A percentile compares a stretch with the other conserved stretches of the same genome.
phyloP scores from a whole-genome alignment of 2,329 filamentous ascomycete genomes.

The Claviceps sorghi region DNA sequence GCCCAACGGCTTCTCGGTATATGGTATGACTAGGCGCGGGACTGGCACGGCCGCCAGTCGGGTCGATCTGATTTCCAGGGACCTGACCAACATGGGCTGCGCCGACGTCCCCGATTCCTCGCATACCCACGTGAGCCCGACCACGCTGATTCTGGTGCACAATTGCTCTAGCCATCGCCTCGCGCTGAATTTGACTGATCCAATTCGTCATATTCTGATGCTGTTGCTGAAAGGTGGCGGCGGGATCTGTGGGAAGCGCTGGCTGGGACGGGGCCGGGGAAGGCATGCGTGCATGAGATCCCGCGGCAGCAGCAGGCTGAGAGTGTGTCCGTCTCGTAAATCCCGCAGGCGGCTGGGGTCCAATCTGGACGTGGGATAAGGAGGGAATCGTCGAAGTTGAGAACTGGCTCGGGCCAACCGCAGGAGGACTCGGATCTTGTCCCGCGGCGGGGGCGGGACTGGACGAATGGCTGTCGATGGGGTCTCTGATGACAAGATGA shows the following conservation, averaged over 20 bases:
- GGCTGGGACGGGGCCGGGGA: conserved; percentile 13
- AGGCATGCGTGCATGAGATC: conserved; percentile 17
- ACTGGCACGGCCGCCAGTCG: conserved; percentile 13
- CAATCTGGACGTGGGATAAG: conserved; percentile 8
- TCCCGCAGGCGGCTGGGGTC: conserved; percentile 15
- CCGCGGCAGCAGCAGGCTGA: conserved; percentile 13
- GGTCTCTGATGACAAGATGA: conserved; percentile 36
- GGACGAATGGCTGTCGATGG: conserved; percentile 15
- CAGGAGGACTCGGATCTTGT: conserved; percentile 16
- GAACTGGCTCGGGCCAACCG: conserved; percentile 1
- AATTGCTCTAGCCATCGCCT: conserved; percentile 27
- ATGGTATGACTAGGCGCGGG: conserved; percentile 14
- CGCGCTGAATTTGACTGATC: conserved; percentile 32
- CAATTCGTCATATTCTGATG: conserved; percentile 30
- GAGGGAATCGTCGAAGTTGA: conserved; percentile 4
- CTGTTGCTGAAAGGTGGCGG: conserved; percentile 21
- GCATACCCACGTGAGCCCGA: conserved; percentile 25
- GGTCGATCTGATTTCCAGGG: conserved; percentile 10
- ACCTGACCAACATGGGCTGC: conserved; percentile 8
- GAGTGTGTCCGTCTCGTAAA: conserved; percentile 17
- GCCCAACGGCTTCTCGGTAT: conserved; percentile 19
- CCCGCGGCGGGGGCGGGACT: conserved; percentile 11
- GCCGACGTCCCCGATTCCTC: conserved; percentile 23
- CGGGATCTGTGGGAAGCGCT: conserved; percentile 14
- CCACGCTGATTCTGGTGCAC: conserved; percentile 29